phyloP scores from a whole-genome alignment of 257 asterid genomes.

The Nicotiana knightiana region DNA sequence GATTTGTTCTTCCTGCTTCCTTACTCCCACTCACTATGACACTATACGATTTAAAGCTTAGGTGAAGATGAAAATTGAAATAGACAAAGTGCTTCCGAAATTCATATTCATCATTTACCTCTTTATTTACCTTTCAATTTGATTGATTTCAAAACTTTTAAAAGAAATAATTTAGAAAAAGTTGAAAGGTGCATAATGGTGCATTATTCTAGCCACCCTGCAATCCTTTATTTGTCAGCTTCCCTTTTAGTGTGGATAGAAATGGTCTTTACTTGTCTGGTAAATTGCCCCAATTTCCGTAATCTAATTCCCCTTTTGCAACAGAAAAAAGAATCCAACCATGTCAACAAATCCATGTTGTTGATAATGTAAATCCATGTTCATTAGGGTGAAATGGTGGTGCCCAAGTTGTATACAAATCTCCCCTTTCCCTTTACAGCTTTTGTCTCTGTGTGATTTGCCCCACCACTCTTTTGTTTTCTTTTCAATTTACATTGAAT shows the following conservation, averaged over 20 bases:
- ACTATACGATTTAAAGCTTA: neutral
- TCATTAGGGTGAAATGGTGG: neutral
- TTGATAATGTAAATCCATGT: neutral
- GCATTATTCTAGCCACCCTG: neutral
- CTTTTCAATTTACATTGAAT: slow-evolving; percentile 4
- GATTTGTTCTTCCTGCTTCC: neutral
- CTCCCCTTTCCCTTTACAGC: slow-evolving; percentile 27
- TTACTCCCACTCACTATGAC: neutral
- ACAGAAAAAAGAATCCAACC: neutral
- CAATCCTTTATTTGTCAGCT: neutral
- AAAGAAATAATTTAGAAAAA: neutral
- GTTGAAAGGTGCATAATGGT: neutral
- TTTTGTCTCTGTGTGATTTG: slow-evolving; percentile 7
- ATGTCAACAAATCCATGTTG: neutral
- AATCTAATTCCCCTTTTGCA: neutral
- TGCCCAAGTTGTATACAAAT: neutral
- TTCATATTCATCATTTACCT: neutral
- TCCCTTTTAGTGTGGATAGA: neutral
- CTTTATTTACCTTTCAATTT: neutral
- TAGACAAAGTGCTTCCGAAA: neutral
- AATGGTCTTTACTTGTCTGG: neutral
- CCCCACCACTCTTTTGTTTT: slow-evolving; percentile 18
- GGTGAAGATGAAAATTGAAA: neutral
- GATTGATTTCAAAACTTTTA: neutral
- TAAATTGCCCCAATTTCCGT: slow-evolving; percentile 10